Evolutionary conservation across 345 rosid species (phyloP).

Genomic region (Salix dunnii): DNA sequence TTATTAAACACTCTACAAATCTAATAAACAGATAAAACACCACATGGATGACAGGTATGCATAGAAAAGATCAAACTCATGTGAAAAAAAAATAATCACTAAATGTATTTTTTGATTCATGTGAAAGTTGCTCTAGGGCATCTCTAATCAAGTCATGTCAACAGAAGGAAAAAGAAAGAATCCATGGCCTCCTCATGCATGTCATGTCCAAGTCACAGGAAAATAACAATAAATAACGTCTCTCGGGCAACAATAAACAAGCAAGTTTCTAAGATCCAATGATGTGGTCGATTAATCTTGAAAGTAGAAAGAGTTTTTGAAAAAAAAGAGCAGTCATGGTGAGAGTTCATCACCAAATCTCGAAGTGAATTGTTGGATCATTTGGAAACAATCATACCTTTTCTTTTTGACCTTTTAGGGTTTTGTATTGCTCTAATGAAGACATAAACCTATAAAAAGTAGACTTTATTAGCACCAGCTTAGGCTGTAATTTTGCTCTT

Average conservation of each 20-base stretch:
- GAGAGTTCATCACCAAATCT: neutral
- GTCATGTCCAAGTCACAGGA: neutral
- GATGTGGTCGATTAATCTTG: slow-evolving; percentile 9
- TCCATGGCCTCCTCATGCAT: neutral
- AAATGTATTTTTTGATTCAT: too few species aligned
- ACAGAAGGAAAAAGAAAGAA: neutral
- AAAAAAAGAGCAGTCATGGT: neutral
- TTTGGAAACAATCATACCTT: slow-evolving; percentile 30
- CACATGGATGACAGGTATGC: too few species aligned
- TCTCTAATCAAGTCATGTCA: too few species aligned
- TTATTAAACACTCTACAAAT: too few species aligned
- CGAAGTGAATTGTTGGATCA: slow-evolving; percentile 26
- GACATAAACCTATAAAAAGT: slow-evolving; percentile 27
- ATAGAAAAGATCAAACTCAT: too few species aligned
- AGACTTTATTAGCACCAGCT: slow-evolving; percentile 11
- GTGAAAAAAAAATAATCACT: too few species aligned
- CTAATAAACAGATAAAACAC: too few species aligned
- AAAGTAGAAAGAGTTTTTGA: neutral
- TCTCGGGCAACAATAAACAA: neutral
- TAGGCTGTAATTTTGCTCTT: neutral
- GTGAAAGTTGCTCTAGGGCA: too few species aligned
- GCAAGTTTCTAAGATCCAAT: neutral
- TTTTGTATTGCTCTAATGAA: slow-evolving; percentile 23
- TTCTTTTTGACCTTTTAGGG: slow-evolving; percentile 28
- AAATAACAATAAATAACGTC: neutral